Conservation (phyloP, 306 rosid genomes). For the Inga leiocalycina region DNA sequence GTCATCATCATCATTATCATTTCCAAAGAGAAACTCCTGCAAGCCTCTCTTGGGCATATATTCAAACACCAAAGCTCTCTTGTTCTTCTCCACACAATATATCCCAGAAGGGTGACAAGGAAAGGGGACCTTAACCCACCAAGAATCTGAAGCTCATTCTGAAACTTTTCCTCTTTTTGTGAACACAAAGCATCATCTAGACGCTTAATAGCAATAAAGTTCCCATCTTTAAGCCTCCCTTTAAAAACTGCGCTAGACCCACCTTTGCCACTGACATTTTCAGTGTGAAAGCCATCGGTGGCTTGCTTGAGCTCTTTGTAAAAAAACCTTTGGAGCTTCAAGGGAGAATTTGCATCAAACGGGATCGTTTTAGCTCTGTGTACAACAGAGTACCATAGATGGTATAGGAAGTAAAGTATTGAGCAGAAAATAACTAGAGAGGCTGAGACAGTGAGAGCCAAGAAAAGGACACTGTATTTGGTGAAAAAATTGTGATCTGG, state of each 20-base stretch:
- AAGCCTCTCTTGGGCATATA: constrained; percentile 88
- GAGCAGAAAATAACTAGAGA: constrained; percentile 73
- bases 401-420: constrained; percentile 75
- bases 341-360: constrained; percentile 77
- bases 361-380: constrained; percentile 82
- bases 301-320: constrained; percentile 82
- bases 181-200: constrained; percentile 64
- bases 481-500: constrained; percentile 52
- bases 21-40: constrained; percentile 83
- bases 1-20: constrained; percentile 45
- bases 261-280: constrained; percentile 88
- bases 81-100: constrained; percentile 71
- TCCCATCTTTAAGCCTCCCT: constrained; percentile 75
- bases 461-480: constrained; percentile 66
- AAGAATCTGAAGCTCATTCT: constrained; percentile 90
- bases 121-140: constrained; percentile 91
- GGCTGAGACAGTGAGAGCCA: constrained; percentile 82
- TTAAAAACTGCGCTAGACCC: constrained; percentile 94
- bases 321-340: constrained; percentile 79
- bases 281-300: constrained; percentile 62
- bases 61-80: constrained; percentile 78
- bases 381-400: constrained; percentile 70
- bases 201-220: constrained; percentile 75
- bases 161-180: constrained; percentile 88
- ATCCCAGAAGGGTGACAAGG: constrained; percentile 84